A percentile compares a stretch with the other conserved stretches of the same genome.
phyloP scores from a whole-genome alignment of 441 rosid species.

The Gossypium schwendimanii region DNA sequence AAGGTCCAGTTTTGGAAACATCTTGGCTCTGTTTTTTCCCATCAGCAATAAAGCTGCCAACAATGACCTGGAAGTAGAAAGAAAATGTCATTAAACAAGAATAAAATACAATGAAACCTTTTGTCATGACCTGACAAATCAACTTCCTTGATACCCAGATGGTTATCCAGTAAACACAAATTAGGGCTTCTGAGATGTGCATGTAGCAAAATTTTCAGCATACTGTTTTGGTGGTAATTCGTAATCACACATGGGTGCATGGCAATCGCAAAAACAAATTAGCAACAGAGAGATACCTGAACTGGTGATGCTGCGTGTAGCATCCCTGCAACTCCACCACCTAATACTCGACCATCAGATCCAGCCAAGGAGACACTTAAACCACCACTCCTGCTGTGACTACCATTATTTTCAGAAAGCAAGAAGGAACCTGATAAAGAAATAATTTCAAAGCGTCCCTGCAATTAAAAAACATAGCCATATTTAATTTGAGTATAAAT shows the following conservation, averaged over 20 bases:
- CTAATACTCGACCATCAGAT: conserved; percentile 76
- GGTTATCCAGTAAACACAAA: no score
- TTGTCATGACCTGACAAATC: neutral
- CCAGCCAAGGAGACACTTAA: conserved; percentile 84
- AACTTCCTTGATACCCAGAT: no score
- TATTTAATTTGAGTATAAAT: conserved; percentile 1
- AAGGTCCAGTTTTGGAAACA: conserved; percentile 35
- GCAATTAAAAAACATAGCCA: conserved; percentile 22
- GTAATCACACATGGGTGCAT: neutral
- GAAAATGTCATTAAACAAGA: neutral
- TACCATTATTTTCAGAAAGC: conserved; percentile 49
- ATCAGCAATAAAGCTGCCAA: conserved; percentile 77
- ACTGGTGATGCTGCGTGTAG: conserved; percentile 78
- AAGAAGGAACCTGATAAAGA: conserved; percentile 76
- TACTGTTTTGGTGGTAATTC: neutral
- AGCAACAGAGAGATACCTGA: conserved; percentile 43
- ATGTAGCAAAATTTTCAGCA: neutral
- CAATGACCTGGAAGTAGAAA: conserved; percentile 47
- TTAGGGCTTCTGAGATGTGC: neutral
- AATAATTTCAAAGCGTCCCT: conserved; percentile 87
- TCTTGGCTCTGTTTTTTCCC: conserved; percentile 46
- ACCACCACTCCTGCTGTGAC: conserved; percentile 39
- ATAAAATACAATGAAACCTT: neutral
- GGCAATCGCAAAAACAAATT: conserved; percentile 1
- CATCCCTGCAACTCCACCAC: conserved; percentile 86